These are phyloP conservation scores for Litsea cubeba DNA, from an alignment of 164 flowering plant species.

Conservation along the genomic window DNA sequence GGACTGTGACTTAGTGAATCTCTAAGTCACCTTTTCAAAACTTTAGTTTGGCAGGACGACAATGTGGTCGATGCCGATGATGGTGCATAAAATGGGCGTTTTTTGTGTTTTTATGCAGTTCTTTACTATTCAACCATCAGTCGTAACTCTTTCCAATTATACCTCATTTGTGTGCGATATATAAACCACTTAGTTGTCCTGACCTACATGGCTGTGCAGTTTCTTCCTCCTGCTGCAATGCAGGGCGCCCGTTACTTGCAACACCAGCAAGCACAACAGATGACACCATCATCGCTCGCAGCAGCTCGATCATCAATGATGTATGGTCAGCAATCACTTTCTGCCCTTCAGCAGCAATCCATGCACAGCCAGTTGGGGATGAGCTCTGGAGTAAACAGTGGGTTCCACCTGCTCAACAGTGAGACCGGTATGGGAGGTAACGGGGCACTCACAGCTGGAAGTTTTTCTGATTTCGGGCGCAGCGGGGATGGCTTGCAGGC, in stretches of 20 bases:
- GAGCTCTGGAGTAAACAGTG: conserved; percentile 55
- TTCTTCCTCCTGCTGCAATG: conserved; percentile 40
- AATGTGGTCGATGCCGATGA: too few relatives aligned
- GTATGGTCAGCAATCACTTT: conserved; percentile 59
- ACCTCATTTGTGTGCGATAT: too few relatives aligned
- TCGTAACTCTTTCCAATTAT: too few relatives aligned
- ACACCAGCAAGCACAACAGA: conserved; percentile 78
- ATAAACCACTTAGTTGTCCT: too few relatives aligned
- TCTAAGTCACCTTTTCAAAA: too few relatives aligned
- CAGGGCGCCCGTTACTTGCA: conserved; percentile 77
- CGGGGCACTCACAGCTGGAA: conserved; percentile 36
- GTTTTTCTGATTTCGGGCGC: conserved; percentile 59
- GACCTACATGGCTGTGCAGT: conserved; percentile 27
- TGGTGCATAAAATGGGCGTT: too few relatives aligned
- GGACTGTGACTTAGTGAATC: too few relatives aligned
- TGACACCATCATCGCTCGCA: conserved; percentile 71
- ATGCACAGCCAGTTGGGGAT: conserved; percentile 73
- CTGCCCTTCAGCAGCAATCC: conserved; percentile 44
- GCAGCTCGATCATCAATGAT: conserved; percentile 82
- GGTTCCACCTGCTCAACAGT: conserved; percentile 69
- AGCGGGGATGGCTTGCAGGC: conserved; percentile 36
- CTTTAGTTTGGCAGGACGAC: too few relatives aligned
- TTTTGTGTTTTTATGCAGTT: too few relatives aligned
- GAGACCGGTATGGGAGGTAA: conserved; percentile 43
- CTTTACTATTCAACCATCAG: too few relatives aligned